Evolutionary conservation across 2,329 filamentous ascomycete species (phyloP).

Genomic region (Alternaria burnsii): DNA sequence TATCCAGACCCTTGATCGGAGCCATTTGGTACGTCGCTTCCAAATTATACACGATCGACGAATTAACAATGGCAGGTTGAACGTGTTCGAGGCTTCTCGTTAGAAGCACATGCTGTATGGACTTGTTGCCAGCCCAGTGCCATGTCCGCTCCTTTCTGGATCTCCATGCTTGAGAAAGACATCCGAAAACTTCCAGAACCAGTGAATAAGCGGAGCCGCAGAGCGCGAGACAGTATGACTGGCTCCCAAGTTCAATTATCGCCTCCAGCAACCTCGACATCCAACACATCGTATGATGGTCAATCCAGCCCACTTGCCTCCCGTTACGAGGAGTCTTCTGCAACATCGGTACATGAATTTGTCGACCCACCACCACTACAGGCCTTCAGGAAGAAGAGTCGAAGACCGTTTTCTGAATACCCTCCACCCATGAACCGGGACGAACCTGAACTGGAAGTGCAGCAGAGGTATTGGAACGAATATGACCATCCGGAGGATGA

Average conservation of each 20-base stretch:
- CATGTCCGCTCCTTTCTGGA: conserved; percentile 60
- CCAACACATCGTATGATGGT: conserved; percentile 50
- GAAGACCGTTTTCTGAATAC: conserved; percentile 42
- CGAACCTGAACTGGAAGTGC: conserved; percentile 28
- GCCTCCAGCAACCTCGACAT: conserved; percentile 48
- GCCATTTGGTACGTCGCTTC: conserved; percentile 54
- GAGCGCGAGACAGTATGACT: conserved; percentile 31
- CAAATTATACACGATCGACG: conserved; percentile 4
- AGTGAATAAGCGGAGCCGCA: conserved; percentile 40
- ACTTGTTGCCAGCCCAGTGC: conserved; percentile 55
- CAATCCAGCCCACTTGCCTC: conserved; percentile 42
- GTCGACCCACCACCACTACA: conserved; percentile 52
- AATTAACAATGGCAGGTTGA: conserved; percentile 52
- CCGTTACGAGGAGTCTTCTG: conserved; percentile 46
- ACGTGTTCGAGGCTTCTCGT: conserved; percentile 62
- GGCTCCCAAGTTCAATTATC: conserved; percentile 36
- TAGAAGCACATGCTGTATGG: conserved; percentile 63
- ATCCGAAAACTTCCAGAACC: conserved; percentile 62
- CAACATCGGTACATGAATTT: conserved; percentile 46
- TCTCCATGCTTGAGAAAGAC: conserved; percentile 57
- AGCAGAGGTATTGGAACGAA: conserved; percentile 78
- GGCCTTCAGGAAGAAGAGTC: conserved; percentile 56
- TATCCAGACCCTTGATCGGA: conserved; percentile 56
- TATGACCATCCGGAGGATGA: conserved; percentile 79
- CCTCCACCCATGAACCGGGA: conserved; percentile 28